These are phyloP conservation scores for Myxozyma neotropica DNA, from an alignment of 805 yeast genomes.

Conservation along the genomic window DNA sequence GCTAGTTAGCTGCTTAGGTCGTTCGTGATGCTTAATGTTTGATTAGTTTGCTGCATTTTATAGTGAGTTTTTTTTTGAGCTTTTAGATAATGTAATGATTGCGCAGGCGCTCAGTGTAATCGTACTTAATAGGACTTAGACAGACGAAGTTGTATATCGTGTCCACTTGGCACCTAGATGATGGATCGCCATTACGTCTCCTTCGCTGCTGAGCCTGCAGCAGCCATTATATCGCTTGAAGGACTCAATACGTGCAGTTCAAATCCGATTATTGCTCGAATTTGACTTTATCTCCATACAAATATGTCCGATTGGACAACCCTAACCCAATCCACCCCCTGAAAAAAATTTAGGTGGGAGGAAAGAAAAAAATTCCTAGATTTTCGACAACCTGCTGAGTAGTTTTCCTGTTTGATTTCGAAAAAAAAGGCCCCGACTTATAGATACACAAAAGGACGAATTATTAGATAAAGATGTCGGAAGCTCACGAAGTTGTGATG, in stretches of 20 bases:
- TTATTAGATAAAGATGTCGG: not conserved
- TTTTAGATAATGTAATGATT: not conserved
- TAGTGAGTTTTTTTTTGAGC: not conserved
- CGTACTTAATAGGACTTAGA: no score
- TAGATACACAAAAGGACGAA: no score
- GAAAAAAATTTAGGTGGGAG: constrained; percentile 7
- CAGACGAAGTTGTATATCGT: no score
- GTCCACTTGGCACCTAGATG: no score
- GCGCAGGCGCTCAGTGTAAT: no score
- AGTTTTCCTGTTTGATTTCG: no score
- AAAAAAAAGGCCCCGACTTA: no score
- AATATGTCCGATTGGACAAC: not conserved
- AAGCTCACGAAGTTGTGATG: constrained; percentile 3
- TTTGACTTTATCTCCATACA: not conserved
- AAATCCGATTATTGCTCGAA: not conserved
- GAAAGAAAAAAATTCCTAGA: constrained; percentile 12
- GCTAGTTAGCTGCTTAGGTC: not conserved
- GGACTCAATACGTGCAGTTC: not conserved
- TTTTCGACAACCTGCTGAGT: no score
- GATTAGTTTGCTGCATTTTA: not conserved
- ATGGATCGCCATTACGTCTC: no score
- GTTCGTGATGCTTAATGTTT: not conserved
- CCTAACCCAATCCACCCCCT: constrained; percentile 7
- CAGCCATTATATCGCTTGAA: no score
- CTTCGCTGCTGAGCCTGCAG: no score